phyloP scores from a whole-genome alignment of 129 eudicot genomes.

The Tagetes erecta region DNA sequence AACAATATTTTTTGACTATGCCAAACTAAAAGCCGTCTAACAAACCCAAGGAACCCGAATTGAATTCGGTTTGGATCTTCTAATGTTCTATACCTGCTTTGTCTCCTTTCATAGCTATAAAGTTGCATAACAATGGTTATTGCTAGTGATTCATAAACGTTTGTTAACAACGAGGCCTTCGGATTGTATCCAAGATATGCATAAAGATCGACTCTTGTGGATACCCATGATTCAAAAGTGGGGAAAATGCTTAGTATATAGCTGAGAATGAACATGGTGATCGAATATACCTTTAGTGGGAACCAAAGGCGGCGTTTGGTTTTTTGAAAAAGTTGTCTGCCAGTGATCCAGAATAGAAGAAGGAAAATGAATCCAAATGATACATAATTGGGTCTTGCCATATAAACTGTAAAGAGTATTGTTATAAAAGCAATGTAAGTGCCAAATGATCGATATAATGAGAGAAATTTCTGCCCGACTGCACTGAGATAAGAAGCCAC shows the following conservation, averaged over 20 bases:
- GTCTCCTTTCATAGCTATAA: constrained; percentile 53
- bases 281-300: constrained; percentile 46
- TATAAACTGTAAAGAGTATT: constrained; percentile 43
- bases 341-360: constrained; percentile 53
- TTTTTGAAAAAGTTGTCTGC: constrained; percentile 53
- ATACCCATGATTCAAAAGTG: constrained; percentile 38
- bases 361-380: constrained; percentile 57
- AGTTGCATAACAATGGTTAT: constrained; percentile 49
- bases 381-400: constrained; percentile 46
- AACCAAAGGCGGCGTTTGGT: constrained; percentile 57
- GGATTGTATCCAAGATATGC: constrained; percentile 52
- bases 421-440: constrained; percentile 51
- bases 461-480: constrained; percentile 48
- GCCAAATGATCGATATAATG: constrained; percentile 53
- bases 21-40: constrained; percentile 51
- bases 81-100: constrained; percentile 32
- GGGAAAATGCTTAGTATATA: constrained; percentile 46
- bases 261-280: constrained; percentile 35
- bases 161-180: constrained; percentile 35
- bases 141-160: constrained; percentile 47
- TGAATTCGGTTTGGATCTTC: constrained; percentile 32
- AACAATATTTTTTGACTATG: constrained; percentile 53
- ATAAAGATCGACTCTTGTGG: constrained; percentile 39
- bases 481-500: constrained; percentile 48
- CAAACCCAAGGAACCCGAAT: constrained; percentile 27